Percentiles rank a stretch among this genome's conserved stretches.
Evolutionary conservation across 805 yeast genomes (phyloP).

Genomic region (Candida stauntonica): DNA sequence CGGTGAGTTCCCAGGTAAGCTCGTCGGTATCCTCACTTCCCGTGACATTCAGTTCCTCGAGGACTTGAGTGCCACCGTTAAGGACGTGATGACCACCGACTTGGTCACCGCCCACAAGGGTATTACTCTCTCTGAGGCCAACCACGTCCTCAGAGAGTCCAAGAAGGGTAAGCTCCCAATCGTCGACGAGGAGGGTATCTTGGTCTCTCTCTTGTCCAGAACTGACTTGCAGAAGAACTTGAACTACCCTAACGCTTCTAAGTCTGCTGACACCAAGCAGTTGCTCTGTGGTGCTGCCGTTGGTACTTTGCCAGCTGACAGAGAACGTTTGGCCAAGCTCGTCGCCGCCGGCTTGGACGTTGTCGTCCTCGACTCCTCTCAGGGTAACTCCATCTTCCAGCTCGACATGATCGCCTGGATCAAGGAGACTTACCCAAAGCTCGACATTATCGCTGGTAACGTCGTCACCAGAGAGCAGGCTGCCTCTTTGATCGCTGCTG

Average conservation of each 20-base stretch:
- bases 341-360: conserved; percentile 97
- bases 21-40: conserved; percentile 92
- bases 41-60: conserved; percentile 97
- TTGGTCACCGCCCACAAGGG: conserved; percentile 81
- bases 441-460: conserved; percentile 95
- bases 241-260: conserved; percentile 90
- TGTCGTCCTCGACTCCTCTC: conserved; percentile 92
- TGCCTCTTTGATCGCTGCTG: conserved; percentile 88
- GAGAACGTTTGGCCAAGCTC: conserved; percentile 73
- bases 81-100: conserved; percentile 87
- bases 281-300: conserved; percentile 97
- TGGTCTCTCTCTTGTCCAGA: conserved; percentile 87
- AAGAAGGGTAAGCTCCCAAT: conserved; percentile 98
- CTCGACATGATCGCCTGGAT: conserved; percentile 89
- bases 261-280: conserved; percentile 90
- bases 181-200: conserved; percentile 68
- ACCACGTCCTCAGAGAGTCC: conserved; percentile 82
- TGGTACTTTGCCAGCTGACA: conserved; percentile 90
- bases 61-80: conserved; percentile 53
- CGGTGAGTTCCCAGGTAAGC: conserved; percentile 84
- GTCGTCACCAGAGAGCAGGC: conserved; percentile 99
- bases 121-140: conserved; percentile 79
- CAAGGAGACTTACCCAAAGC: conserved; percentile 70
- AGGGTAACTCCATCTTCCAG: conserved; percentile 96
- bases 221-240: conserved; percentile 96